These are phyloP conservation scores for Fraxinus pennsylvanica DNA, from an alignment of 257 asterid genomes.

Conservation along the genomic window DNA sequence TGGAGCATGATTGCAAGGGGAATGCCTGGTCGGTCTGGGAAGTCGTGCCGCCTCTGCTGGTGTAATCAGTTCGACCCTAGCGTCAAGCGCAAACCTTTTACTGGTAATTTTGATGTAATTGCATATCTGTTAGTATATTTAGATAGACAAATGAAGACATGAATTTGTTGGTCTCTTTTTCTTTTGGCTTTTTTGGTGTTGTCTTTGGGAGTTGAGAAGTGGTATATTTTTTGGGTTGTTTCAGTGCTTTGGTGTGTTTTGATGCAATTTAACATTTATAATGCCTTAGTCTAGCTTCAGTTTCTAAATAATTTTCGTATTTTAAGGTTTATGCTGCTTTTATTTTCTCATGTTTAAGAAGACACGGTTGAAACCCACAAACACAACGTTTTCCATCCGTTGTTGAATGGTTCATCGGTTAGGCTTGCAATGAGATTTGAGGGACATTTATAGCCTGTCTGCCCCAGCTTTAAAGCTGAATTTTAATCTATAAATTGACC, in stretches of 20 bases:
- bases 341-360: background rate
- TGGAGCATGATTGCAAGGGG: constrained; percentile 85
- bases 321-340: background rate
- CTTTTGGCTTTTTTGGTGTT: background rate
- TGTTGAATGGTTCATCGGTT: constrained; percentile 5
- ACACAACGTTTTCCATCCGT: background rate
- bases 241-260: constrained; percentile 17
- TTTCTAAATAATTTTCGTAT: background rate
- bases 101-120: constrained; percentile 42
- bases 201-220: background rate
- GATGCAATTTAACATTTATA: constrained; percentile 6
- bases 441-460: too few species aligned
- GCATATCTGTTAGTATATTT: background rate
- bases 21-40: constrained; percentile 71
- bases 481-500: too few species aligned
- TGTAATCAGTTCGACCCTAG: constrained; percentile 80
- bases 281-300: constrained; percentile 9
- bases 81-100: constrained; percentile 68
- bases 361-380: background rate
- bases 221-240: background rate
- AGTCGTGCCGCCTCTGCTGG: constrained; percentile 91
- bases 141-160: background rate
- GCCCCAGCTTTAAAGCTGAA: too few species aligned
- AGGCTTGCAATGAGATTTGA: constrained; percentile 2
- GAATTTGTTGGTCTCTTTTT: too few species aligned